These are phyloP conservation scores for Secale cereale DNA, from an alignment of 176 grass and related monocot genomes.

Conservation along the genomic window DNA sequence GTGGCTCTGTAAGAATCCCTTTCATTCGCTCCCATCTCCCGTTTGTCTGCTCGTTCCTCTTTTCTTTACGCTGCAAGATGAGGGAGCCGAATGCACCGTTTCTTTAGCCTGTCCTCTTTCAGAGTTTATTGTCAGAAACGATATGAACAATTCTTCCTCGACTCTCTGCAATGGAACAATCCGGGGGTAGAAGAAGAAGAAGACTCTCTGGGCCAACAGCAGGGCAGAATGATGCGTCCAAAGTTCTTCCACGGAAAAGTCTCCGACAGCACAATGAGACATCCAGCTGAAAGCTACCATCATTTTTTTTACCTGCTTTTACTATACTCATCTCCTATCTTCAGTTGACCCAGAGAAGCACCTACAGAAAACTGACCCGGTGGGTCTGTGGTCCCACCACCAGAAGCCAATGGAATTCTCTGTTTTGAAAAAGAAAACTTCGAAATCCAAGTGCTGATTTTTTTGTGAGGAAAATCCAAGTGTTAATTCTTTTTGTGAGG, in stretches of 20 bases:
- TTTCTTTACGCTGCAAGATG: too few relatives aligned
- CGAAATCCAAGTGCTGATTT: too few relatives aligned
- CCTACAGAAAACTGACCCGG: neutral
- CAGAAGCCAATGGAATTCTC: neutral
- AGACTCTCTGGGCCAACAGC: neutral
- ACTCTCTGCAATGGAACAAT: neutral
- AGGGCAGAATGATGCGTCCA: slow-evolving; percentile 27
- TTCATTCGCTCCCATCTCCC: too few relatives aligned
- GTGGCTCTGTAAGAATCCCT: slow-evolving; percentile 61
- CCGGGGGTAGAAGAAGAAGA: neutral
- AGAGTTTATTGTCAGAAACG: neutral
- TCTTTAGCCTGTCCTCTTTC: neutral
- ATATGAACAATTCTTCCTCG: neutral
- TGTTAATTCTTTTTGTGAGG: too few relatives aligned
- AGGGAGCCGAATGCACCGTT: neutral
- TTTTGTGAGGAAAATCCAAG: too few relatives aligned
- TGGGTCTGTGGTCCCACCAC: slow-evolving; percentile 17
- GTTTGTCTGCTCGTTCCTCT: too few relatives aligned
- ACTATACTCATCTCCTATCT: neutral
- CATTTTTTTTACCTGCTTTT: slow-evolving; percentile 21
- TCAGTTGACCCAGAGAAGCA: slow-evolving; percentile 28
- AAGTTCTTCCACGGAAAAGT: slow-evolving; percentile 18
- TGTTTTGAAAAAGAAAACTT: neutral
- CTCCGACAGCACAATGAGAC: slow-evolving; percentile 32
- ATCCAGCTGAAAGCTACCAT: slow-evolving; percentile 47